Base-by-base conservation (phyloP, 805 yeast species). In the Ogataea wickerhamii region DNA sequence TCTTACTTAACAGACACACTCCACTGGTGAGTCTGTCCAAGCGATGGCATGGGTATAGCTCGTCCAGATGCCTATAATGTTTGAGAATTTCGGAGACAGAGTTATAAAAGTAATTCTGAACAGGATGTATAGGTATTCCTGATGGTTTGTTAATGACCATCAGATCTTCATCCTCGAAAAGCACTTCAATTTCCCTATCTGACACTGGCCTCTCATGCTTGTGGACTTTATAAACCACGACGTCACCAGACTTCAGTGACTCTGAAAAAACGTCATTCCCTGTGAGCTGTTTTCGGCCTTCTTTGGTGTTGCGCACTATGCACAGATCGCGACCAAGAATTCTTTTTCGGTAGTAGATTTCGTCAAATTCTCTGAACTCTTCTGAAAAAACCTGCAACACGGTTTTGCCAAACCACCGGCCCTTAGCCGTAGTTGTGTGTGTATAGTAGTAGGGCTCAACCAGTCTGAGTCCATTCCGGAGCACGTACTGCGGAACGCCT, bases 11-110 rank as follows among this genome's bases (percentile, higher is more conserved):
- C 3, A 76, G 61, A 27, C 73, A 56, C 0, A 76, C 56, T 1
- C 82, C 82, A 30, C 77, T 71, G 1, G 81, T 76, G 7, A 68
- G 64, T 46, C 71, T 74, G 47, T 76, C 82, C 11, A 76, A 54
- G 18, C 82, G 58, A 48, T 75, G 78, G 41, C 75, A 71, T 2
- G 76, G 65, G 16, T 53, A 45, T 4, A 58, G 28, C 16, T 59
- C 39, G 19, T 36, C 18, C 3, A 44, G 16, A 0, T 21, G 11
- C 18, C 54, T 37, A 3, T 67, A 69, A 24, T 52, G 45, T 40
- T 68, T 65, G 31, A 74, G 32, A 1, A 75, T 67, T 51, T 74
- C 78, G 2, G 69, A 64, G 18, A 75, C 47, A 0, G 73, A 58
- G 51, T 75, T 76, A 46, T 66, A 64, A 34, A 51, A 50, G 44